Conservation (phyloP, 2,329 filamentous ascomycete genomes). For the Talaromyces atroroseus region DNA sequence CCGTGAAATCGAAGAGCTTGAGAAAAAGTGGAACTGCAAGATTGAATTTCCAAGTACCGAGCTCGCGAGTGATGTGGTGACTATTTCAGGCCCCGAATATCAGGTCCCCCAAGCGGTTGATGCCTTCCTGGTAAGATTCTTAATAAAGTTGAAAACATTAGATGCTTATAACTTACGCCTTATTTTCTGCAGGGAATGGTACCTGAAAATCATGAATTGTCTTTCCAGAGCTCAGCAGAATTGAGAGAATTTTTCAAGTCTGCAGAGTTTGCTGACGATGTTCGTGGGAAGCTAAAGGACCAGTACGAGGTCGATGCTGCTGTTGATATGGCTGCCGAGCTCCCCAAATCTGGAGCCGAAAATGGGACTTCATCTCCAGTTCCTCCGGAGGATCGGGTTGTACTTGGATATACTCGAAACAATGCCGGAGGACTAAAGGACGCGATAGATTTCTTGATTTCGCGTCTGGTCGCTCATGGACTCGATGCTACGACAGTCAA, state of each 20-base stretch:
- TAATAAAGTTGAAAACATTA: background rate
- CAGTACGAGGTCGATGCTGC: constrained; percentile 89
- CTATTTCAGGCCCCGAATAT: constrained; percentile 93
- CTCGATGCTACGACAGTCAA: constrained; percentile 84
- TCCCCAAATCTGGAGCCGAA: constrained; percentile 28
- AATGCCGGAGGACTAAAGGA: constrained; percentile 93
- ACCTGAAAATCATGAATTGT: constrained; percentile 87
- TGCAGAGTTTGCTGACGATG: constrained; percentile 70
- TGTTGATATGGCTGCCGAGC: constrained; percentile 49
- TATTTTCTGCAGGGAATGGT: constrained; percentile 71
- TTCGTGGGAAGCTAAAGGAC: constrained; percentile 75
- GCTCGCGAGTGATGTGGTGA: constrained; percentile 92
- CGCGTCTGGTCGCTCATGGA: constrained; percentile 78
- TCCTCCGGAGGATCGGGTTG: constrained; percentile 50
- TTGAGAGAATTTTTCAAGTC: constrained; percentile 78
- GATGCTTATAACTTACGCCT: constrained; percentile 17
- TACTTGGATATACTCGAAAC: constrained; percentile 88
- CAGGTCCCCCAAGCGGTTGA: constrained; percentile 96
- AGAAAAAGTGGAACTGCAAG: constrained; percentile 99
- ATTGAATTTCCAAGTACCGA: constrained; percentile 97
- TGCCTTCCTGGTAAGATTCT: constrained; percentile 68
- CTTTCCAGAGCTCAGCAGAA: constrained; percentile 69
- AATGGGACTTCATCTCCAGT: constrained; percentile 38
- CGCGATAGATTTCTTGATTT: constrained; percentile 88
- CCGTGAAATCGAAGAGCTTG: constrained; percentile 82